Evolutionary conservation across 2,329 filamentous ascomycete genomes (phyloP).

Genomic region (Pseudogymnoascus sp.): DNA sequence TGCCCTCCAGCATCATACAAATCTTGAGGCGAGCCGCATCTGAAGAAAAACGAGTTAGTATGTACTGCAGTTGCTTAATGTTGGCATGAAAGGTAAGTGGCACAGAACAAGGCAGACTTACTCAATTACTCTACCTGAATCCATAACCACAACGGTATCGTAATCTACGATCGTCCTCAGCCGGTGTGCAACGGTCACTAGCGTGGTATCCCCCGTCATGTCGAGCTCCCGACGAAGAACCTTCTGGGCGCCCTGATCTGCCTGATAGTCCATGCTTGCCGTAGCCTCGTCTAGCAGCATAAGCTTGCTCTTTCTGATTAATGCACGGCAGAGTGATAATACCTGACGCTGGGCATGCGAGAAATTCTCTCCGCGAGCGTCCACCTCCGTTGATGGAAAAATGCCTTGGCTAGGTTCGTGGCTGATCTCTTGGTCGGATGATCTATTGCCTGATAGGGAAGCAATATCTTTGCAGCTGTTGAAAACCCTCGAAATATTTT

Average conservation of each 20-base stretch:
- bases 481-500: no score
- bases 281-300: constrained; percentile 55
- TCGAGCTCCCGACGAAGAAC: no score
- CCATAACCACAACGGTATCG: constrained; percentile 53
- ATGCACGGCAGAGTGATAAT: constrained; percentile 56
- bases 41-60: no score
- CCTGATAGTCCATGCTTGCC: no score
- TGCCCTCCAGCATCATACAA: no score
- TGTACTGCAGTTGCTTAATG: no score
- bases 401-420: constrained; percentile 48
- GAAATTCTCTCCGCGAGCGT: constrained; percentile 55
- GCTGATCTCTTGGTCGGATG: constrained; percentile 44
- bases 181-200: constrained; percentile 62
- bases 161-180: constrained; percentile 59
- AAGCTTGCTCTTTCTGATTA: constrained; percentile 54
- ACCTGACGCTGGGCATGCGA: constrained; percentile 61
- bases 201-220: constrained; percentile 40
- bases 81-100: no score
- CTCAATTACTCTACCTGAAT: constrained; percentile 48
- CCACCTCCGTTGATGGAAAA: constrained; percentile 50
- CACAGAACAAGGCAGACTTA: no score
- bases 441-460: constrained; percentile 22
- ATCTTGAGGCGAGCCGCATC: no score
- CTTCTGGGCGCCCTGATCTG: constrained; percentile 26
- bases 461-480: constrained; percentile 39